Evolutionary conservation across 1,284 basidiomycete species (phyloP).

Genomic region (Trametes sp.): DNA sequence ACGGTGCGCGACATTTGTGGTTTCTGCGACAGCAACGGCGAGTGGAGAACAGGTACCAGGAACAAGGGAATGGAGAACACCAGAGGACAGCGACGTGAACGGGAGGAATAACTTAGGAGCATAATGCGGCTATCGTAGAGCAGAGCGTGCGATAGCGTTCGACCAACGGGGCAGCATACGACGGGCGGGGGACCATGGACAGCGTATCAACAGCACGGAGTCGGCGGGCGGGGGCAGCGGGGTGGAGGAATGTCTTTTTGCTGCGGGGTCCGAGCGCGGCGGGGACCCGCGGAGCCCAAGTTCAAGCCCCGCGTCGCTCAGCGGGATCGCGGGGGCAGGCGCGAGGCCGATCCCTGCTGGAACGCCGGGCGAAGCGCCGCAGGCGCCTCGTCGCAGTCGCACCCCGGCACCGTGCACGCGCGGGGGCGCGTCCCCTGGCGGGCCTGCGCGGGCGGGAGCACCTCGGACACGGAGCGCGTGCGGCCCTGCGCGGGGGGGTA

Average conservation of each 20-base stretch:
- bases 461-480: slow-evolving; percentile 21
- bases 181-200: not conserved
- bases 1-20: not conserved
- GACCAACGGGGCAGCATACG: not conserved
- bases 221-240: not conserved
- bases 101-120: slow-evolving; percentile 2
- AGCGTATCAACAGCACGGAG: too few species aligned
- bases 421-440: slow-evolving; percentile 20
- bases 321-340: slow-evolving; percentile 12
- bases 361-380: slow-evolving; percentile 31
- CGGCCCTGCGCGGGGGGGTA: slow-evolving; percentile 7
- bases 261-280: not conserved
- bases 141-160: slow-evolving; percentile 1
- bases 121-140: not conserved
- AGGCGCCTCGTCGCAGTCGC: slow-evolving; percentile 26
- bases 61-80: not conserved
- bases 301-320: slow-evolving; percentile 11
- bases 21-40: not conserved
- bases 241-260: not conserved
- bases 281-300: not conserved
- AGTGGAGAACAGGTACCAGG: not conserved
- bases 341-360: slow-evolving; percentile 14
- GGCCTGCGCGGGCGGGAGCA: slow-evolving; percentile 13
- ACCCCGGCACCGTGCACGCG: slow-evolving; percentile 29
- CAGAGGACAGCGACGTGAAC: not conserved